Base-by-base conservation (phyloP, 768 basidiomycete species). In the Hortiboletus campestris region DNA sequence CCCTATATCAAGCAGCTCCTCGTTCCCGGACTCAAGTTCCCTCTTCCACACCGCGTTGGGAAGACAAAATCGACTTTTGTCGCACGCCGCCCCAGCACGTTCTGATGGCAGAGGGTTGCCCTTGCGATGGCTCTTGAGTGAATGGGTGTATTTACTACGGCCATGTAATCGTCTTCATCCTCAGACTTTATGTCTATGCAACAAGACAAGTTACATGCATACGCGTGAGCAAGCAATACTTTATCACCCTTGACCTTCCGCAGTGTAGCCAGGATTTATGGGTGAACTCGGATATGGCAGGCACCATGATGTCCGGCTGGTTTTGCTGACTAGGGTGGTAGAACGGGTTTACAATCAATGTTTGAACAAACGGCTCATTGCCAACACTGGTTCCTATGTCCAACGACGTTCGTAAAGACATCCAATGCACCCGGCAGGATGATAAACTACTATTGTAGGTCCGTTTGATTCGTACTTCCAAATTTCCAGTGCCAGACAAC, bases 1-100 rank as follows among this genome's bases (percentile, higher is more conserved):
- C 91, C 97, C 17, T 96, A 98, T 83, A 98, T 98, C 84, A 94
- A 89, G 79, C 97, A 99, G 75, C 85, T 98, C 66, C 79, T 98
- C 66, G 79, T 78, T 51, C 94, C 94, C 57, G 78, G 81, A 58
- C 90, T 98, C 82, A 94, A 88, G 76, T 99, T 98, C 94, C 96
- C 96, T 59, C 87, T 98, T 47, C 94, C 96, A 58, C 91, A 91
- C 75, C 89, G 97, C 52, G 84, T 94, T 55, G 60, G 78, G 59
- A 94, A 93, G 80, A 72, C 77, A 59, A 87, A 84, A 64, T 85
- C 86, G 63, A 91, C 85, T 55, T 95, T 95, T 72, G 83, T 86
- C 48, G 91, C 93, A 34, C 74, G 75, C 68, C 85, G 91, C 61
- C 91, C 91, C 22, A 67, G 73, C 57, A 94, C 91, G 42, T 93